These are phyloP conservation scores for Cutaneotrichosporon spelunceum DNA, from an alignment of 1,284 basidiomycete genomes.

Conservation along the genomic window DNA sequence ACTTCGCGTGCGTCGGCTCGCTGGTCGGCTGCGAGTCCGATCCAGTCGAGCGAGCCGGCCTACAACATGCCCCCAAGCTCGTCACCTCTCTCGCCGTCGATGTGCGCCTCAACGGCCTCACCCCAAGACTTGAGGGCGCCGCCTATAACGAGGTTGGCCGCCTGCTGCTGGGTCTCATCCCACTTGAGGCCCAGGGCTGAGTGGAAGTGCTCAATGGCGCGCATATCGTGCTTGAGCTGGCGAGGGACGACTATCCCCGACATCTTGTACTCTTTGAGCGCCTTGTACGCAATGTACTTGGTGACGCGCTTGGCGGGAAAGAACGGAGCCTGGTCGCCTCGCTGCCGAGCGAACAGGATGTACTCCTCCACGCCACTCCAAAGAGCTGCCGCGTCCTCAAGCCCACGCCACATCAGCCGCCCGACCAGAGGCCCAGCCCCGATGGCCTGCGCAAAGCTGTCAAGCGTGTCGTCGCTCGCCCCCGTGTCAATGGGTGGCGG, in stretches of 20 bases:
- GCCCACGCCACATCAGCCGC: constrained; percentile 1
- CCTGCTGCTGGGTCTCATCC: background rate
- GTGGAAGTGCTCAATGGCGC: background rate
- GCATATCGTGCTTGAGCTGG: background rate
- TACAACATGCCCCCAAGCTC: background rate
- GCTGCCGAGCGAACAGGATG: constrained; percentile 4
- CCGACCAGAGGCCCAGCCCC: background rate
- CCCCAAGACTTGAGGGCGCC: constrained; percentile 6
- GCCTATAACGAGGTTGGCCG: background rate
- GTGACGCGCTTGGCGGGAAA: constrained; percentile 4
- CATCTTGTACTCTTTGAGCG: background rate
- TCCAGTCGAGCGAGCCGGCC: background rate
- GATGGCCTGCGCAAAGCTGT: background rate
- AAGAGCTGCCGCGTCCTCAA: background rate
- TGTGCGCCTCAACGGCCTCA: background rate
- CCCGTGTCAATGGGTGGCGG: background rate
- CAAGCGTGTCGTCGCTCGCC: background rate
- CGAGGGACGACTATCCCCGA: background rate
- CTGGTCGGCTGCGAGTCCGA: constrained; percentile 1
- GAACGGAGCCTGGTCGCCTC: background rate
- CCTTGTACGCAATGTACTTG: constrained; percentile 4
- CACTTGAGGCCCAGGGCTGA: background rate
- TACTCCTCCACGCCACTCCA: constrained; percentile 4
- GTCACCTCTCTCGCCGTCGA: background rate
- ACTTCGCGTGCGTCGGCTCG: background rate